phyloP scores from a whole-genome alignment of 2,329 filamentous ascomycete genomes.

The Claviceps digitariae region DNA sequence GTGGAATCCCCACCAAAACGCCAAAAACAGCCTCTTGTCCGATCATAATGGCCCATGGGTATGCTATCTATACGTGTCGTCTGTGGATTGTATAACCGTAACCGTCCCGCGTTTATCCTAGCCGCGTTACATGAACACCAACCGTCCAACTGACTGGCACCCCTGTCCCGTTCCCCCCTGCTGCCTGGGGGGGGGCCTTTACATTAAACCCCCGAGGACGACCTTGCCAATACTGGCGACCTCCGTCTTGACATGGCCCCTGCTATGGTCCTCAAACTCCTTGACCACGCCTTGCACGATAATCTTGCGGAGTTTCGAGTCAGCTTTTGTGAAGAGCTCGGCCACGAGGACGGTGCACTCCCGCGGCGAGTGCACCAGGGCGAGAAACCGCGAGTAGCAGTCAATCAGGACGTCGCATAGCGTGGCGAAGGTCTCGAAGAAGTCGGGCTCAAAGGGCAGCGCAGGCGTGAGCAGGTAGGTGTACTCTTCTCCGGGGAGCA shows the following conservation, averaged over 20 bases:
- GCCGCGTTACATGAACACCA: neutral
- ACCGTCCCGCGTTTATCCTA: neutral
- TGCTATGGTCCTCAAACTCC: constrained; percentile 83
- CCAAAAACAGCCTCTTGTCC: neutral
- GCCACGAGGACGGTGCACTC: constrained; percentile 58
- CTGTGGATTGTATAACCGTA: too few relatives aligned
- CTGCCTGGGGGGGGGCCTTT: too few relatives aligned
- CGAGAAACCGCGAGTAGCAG: constrained; percentile 68
- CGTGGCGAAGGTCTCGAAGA: constrained; percentile 91
- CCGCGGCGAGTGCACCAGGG: constrained; percentile 60
- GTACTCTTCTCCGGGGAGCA: constrained; percentile 76
- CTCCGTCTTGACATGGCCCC: constrained; percentile 64
- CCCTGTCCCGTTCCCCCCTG: too few relatives aligned
- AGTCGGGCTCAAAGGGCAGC: constrained; percentile 91
- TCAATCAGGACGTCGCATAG: constrained; percentile 93
- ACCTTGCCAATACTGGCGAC: constrained; percentile 77
- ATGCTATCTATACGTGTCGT: neutral
- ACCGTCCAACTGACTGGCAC: neutral
- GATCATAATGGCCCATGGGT: neutral
- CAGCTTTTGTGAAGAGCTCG: constrained; percentile 82
- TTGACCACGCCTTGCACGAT: constrained; percentile 76
- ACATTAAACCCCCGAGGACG: constrained; percentile 76
- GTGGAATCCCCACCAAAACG: neutral
- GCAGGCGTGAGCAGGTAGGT: constrained; percentile 79
- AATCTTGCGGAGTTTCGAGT: constrained; percentile 74